Base-by-base conservation (phyloP, 768 basidiomycete species). In the Phaeotremella skinneri region DNA sequence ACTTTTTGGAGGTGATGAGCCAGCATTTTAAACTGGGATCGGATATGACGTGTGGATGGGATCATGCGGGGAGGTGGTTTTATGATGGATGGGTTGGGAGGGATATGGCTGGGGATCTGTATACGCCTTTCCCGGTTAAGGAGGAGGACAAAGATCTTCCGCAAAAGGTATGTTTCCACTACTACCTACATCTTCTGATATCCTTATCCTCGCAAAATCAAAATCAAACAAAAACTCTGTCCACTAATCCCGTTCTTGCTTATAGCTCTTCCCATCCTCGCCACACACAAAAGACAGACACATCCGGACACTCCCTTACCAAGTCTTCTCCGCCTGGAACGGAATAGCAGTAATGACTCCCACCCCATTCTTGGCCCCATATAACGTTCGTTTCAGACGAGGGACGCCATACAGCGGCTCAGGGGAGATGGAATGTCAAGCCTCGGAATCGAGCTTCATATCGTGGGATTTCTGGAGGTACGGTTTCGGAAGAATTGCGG, bases 1-100 rank as follows among this genome's bases (percentile, higher is more conserved):
- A 75, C 60, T 50, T 73, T 48, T 45, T 78, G 37, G 76, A 78
- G 56, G 49, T 78, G 52, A 63, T 78, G 56, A 69, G 74, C 49
- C 76, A 78, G 66, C 74, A 78, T 52, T 64, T 66, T 54, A 63
- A 57, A 42, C 75, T 75, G 56, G 71, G 66, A 23, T 68, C 70
- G 7, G 74, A 76, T 60, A 74, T 78, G 75, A 73, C 68, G 2
- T 78, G 76, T 57, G 76, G 74, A 17, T 76, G 75, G 76, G 76
- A 78, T 61, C 73, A 68, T 53, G 68, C 74, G 41, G 67, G 68
- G 16, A 63, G 62, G 30, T 68, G 66, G 68, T 77, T 77, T 54
- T 75, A 78, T 58, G 76, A 78, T 52, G 70, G 67, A 21, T 78
- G 76, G 76, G 75, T 76, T 1, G 72, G 74, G n/a, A 64, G 76